Conservation (phyloP, 2,329 filamentous ascomycete genomes). For the Trichoderma brevicompactum region DNA sequence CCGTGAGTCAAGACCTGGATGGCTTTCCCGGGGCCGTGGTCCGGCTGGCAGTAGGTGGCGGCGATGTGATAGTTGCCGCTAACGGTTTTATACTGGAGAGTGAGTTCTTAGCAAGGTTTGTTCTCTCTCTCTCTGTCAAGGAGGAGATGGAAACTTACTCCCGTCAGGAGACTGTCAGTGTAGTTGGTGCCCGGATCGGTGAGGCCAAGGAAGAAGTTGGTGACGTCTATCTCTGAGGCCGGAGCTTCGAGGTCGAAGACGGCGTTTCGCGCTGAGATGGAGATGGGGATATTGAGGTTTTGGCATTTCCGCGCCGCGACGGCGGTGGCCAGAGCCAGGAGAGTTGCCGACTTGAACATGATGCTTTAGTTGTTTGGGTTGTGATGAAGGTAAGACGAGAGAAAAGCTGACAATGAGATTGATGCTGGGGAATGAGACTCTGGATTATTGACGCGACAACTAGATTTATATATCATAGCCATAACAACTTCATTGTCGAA, state of each 20-base stretch:
- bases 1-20: constrained; percentile 51
- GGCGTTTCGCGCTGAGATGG: constrained; percentile 58
- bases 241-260: constrained; percentile 56
- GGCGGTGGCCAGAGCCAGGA: constrained; percentile 34
- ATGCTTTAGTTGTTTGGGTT: constrained; percentile 46
- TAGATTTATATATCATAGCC: neutral
- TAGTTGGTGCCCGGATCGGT: constrained; percentile 56
- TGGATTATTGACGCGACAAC: neutral
- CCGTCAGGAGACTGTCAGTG: constrained; percentile 49
- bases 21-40: constrained; percentile 45
- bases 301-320: constrained; percentile 45
- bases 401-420: neutral
- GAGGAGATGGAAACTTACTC: constrained; percentile 40
- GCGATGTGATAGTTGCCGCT: constrained; percentile 60
- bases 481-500: neutral
- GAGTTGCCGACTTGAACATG: constrained; percentile 19
- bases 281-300: constrained; percentile 61
- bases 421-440: neutral
- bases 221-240: constrained; percentile 59
- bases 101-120: neutral
- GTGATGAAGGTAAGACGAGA: neutral
- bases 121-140: neutral
- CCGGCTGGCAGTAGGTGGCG: constrained; percentile 65
- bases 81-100: constrained; percentile 52
- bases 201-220: constrained; percentile 58